A percentile compares a stretch with the other conserved stretches of the same genome.
Conservation (phyloP, 1,284 basidiomycete genomes). For the Moesziomyces globuligerus region DNA sequence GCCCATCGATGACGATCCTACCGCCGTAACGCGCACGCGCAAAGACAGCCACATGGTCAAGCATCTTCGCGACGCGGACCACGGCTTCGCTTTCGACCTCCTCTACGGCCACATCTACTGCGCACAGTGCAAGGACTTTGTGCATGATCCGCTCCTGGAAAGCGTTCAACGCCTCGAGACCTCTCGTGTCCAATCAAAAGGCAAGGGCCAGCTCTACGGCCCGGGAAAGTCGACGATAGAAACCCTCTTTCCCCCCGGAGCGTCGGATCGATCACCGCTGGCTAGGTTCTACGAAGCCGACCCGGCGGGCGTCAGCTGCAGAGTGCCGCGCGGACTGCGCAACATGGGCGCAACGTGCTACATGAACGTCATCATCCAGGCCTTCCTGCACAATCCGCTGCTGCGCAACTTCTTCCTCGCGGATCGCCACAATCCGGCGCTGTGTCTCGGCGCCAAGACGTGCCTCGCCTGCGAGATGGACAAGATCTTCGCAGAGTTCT, state of each 20-base stretch:
- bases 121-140: conserved; percentile 56
- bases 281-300: conserved; percentile 25
- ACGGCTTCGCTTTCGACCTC: conserved; percentile 57
- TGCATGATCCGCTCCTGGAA: conserved; percentile 60
- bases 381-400: conserved; percentile 90
- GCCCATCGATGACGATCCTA: conserved; percentile 24
- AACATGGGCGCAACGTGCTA: conserved; percentile 97
- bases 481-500: conserved; percentile 79
- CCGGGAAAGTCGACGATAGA: conserved; percentile 17
- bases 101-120: conserved; percentile 63
- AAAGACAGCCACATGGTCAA: conserved; percentile 44
- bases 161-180: conserved; percentile 35
- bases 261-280: conserved; percentile 4
- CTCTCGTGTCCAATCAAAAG: conserved; percentile 21
- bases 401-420: conserved; percentile 88
- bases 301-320: conserved; percentile 18
- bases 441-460: conserved; percentile 73
- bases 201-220: conserved; percentile 28
- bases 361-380: conserved; percentile 90
- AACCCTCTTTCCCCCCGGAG: conserved; percentile 14
- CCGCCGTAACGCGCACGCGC: conserved; percentile 10
- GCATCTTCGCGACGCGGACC: conserved; percentile 23
- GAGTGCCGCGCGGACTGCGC: conserved; percentile 84
- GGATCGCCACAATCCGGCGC: conserved; percentile 80
- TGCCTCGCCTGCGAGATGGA: conserved; percentile 97